These are phyloP conservation scores for Boehmeria nivea DNA, from an alignment of 306 rosid species.

Conservation along the genomic window DNA sequence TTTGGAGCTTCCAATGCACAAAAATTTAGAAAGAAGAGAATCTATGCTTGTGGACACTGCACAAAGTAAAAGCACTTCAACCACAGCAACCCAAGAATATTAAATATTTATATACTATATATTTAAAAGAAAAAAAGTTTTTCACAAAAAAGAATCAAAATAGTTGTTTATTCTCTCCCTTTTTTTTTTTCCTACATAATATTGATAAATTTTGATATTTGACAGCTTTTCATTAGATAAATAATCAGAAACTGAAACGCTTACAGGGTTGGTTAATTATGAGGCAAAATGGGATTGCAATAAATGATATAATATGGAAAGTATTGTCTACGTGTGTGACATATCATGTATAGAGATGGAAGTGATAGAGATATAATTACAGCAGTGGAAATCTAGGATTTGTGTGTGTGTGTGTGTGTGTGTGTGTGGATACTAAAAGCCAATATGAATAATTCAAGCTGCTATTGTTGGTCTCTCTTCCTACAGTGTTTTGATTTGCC, in stretches of 20 bases:
- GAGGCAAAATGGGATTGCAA: constrained; percentile 20
- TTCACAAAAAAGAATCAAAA: constrained; percentile 16
- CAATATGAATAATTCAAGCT: too few relatives aligned
- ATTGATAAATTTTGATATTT: constrained; percentile 5
- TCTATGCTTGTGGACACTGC: constrained; percentile 51
- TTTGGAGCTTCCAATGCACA: constrained; percentile 35
- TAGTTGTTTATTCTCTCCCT: constrained; percentile 10
- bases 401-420: too few relatives aligned
- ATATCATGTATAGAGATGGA: neutral
- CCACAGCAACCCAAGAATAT: constrained; percentile 48
- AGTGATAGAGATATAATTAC: too few relatives aligned
- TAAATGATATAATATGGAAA: too few relatives aligned
- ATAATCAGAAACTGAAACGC: constrained; percentile 25
- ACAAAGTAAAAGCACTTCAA: constrained; percentile 52
- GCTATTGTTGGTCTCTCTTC: neutral
- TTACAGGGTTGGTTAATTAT: constrained; percentile 13
- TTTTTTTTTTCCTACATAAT: neutral
- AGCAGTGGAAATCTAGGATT: too few relatives aligned
- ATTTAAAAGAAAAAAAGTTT: neutral
- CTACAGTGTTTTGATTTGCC: neutral
- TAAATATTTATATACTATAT: neutral
- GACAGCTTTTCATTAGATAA: constrained; percentile 31
- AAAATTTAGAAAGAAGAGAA: constrained; percentile 39
- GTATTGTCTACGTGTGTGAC: too few relatives aligned
- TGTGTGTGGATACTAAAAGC: too few relatives aligned